Base-by-base conservation (phyloP, 1,139 yeast genomes). In the Suhomyces panamericanus region DNA sequence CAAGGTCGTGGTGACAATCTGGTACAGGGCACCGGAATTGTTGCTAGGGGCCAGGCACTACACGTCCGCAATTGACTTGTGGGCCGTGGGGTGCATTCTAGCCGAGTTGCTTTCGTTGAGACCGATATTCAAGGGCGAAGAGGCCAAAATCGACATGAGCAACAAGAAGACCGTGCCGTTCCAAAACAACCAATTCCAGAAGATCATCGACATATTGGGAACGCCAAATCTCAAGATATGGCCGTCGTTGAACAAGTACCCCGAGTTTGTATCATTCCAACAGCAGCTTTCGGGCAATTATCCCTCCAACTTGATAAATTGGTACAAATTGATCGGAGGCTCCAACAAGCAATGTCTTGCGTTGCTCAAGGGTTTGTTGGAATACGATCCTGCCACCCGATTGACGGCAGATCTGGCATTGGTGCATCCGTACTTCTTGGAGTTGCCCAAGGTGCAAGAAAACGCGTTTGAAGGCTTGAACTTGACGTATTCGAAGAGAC, bases 71-170 rank as follows among this genome's bases (percentile, higher is more conserved):
- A 86, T 93, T 37, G 98, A 93, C 65, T 65, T 89, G 42, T 93
- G 99, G 99, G 97, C 99, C 0, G 89, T 90, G 9, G 99, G 99
- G 0, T 93, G 99, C 64, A 93, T 95, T 9, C 75, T 93, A 53
- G 99, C 96, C 0, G 99, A 95, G 61, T 69, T 93, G 40, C 70
- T 93, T 16, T 88, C 96, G 2, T 67, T 95, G 36, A 70, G 96
- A 55, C 99, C 99, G 0, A 85, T 93, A 4, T 93, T 93, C 69
- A 93, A 95, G 63, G 99, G 99, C 36, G 99, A 93, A 64, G 99
- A 93, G 62, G 95, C 96, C 13, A 93, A 91, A 58, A 86, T 91
- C 76, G 98, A 91, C 61, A 65, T 73, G 42, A 72, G 67, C 51
- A 87, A 87, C 54, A 90, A 88, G 61, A 91, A 91, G 60, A 85